phyloP scores from a whole-genome alignment of 805 yeast genomes.

The Candida golubevii region DNA sequence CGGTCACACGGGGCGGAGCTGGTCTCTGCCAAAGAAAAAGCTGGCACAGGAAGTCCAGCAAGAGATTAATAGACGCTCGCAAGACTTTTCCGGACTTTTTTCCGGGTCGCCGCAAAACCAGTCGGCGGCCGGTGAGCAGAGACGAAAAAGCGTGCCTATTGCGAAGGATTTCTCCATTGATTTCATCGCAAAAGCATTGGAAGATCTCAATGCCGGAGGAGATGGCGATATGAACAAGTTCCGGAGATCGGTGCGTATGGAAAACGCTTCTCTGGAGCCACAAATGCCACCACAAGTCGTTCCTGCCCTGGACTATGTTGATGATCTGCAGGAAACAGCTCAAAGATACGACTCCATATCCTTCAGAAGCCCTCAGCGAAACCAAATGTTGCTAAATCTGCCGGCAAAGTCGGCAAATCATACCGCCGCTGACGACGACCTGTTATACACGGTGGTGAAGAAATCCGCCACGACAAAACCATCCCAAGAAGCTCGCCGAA shows the following conservation, averaged over 20 bases:
- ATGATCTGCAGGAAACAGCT: slow-evolving; percentile 36
- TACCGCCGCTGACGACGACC: background rate
- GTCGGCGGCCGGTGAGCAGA: slow-evolving; percentile 1
- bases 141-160: slow-evolving; percentile 26
- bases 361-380: slow-evolving; percentile 13
- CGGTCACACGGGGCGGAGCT: slow-evolving; percentile 27
- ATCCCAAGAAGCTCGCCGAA: slow-evolving; percentile 9
- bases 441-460: slow-evolving; percentile 11
- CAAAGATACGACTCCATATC: slow-evolving; percentile 32
- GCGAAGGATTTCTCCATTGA: slow-evolving; percentile 43
- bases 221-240: slow-evolving; percentile 40
- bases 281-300: background rate
- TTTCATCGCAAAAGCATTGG: slow-evolving; percentile 43
- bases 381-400: background rate
- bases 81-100: slow-evolving; percentile 11
- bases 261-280: background rate
- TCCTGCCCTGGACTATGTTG: slow-evolving; percentile 29
- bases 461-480: background rate
- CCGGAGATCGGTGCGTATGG: slow-evolving; percentile 32
- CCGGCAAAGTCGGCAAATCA: background rate
- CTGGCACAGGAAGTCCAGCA: slow-evolving; percentile 34
- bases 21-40: slow-evolving; percentile 42
- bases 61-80: slow-evolving; percentile 30
- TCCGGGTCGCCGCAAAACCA: slow-evolving; percentile 24
- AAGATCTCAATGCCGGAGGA: slow-evolving; percentile 43